Conservation (phyloP, 805 yeast species). For the Nakazawaea wyomingensis region DNA sequence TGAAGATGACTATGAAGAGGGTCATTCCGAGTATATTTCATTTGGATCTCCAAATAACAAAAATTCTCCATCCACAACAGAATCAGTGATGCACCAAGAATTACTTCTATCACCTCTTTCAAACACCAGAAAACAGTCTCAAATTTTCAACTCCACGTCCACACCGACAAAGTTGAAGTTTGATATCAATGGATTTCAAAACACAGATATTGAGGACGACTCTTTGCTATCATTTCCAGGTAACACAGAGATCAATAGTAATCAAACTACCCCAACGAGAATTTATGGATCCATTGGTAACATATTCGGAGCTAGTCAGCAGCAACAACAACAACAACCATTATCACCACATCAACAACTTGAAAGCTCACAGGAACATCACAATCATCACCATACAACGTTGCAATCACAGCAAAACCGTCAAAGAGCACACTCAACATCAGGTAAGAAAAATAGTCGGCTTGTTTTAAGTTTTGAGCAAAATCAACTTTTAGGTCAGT, state of each 20-base stretch:
- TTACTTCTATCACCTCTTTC: slow-evolving; percentile 4
- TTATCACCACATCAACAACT: background rate
- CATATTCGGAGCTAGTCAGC: background rate
- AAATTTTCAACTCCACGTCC: background rate
- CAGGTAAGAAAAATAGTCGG: slow-evolving; percentile 15
- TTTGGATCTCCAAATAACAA: slow-evolving; percentile 33
- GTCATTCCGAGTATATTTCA: slow-evolving; percentile 30
- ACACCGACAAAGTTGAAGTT: slow-evolving; percentile 6
- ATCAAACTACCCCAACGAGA: slow-evolving; percentile 6
- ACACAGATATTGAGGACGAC: slow-evolving; percentile 8
- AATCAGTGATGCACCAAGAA: background rate
- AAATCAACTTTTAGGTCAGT: slow-evolving; percentile 40
- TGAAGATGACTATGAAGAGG: slow-evolving; percentile 13
- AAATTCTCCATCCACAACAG: slow-evolving; percentile 13
- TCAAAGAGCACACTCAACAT: background rate
- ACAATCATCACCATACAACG: background rate
- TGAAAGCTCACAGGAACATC: background rate
- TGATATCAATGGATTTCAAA: slow-evolving; percentile 12
- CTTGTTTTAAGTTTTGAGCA: slow-evolving; percentile 50
- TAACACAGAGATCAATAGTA: background rate
- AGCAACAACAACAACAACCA: slow-evolving; percentile 1
- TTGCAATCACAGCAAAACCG: too few species aligned
- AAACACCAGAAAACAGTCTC: background rate
- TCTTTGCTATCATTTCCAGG: slow-evolving; percentile 10
- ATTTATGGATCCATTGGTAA: slow-evolving; percentile 10